Evolutionary conservation across 2,329 filamentous ascomycete species (phyloP).

Genomic region (Bipolaris bicolor): DNA sequence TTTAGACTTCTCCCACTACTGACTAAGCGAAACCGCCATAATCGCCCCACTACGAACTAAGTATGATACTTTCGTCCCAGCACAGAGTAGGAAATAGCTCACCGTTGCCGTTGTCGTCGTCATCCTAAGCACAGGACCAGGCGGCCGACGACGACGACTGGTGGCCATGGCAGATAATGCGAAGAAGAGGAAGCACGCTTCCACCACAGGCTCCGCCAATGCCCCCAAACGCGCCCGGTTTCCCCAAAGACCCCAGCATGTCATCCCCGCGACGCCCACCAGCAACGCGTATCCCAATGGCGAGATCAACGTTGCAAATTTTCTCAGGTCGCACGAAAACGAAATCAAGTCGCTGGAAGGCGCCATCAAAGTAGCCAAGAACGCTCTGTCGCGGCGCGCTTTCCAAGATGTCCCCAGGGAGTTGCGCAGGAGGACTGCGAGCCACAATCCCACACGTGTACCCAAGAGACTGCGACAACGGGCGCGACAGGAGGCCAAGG

Average conservation of each 20-base stretch:
- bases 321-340: slow-evolving; percentile 83
- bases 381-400: slow-evolving; percentile 69
- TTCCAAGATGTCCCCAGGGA: slow-evolving; percentile 90
- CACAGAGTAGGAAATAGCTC: too few species aligned
- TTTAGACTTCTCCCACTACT: too few species aligned
- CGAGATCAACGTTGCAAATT: slow-evolving; percentile 82
- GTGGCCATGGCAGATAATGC: slow-evolving; percentile 26
- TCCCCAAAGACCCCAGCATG: slow-evolving; percentile 31
- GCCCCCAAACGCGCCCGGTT: slow-evolving; percentile 36
- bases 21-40: too few species aligned
- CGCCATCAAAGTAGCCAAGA: slow-evolving; percentile 78
- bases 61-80: too few species aligned
- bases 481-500: slow-evolving; percentile 75
- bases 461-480: slow-evolving; percentile 75
- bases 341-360: slow-evolving; percentile 86
- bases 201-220: slow-evolving; percentile 14
- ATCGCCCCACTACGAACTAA: too few species aligned
- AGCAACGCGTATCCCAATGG: slow-evolving; percentile 68
- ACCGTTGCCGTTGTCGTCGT: slow-evolving; percentile 20
- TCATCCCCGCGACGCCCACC: slow-evolving; percentile 39
- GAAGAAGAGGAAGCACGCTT: slow-evolving; percentile 34
- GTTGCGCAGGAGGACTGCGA: slow-evolving; percentile 85
- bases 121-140: slow-evolving; percentile 9
- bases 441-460: slow-evolving; percentile 91
- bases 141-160: slow-evolving; percentile 9